Evolutionary conservation across 495 filamentous ascomycete genomes (phyloP).

Genomic region (Sordaria brevicollis): DNA sequence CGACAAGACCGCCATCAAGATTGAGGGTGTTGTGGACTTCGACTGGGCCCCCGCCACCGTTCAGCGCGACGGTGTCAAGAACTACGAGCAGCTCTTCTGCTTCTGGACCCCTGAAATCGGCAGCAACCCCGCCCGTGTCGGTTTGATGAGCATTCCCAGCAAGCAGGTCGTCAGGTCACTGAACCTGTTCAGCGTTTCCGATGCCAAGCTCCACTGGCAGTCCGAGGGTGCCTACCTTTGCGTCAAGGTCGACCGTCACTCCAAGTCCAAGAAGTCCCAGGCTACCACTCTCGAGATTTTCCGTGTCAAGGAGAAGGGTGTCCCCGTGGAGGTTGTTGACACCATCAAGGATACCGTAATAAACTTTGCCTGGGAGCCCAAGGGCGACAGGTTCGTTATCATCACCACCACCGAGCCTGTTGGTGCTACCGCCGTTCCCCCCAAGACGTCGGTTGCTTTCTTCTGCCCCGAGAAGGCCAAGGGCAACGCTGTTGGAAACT

Average conservation of each 20-base stretch:
- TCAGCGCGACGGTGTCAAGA: constrained; percentile 68
- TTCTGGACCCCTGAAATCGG: constrained; percentile 99
- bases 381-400: constrained; percentile 90
- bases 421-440: constrained; percentile 65
- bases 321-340: constrained; percentile 95
- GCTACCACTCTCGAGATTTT: constrained; percentile 98
- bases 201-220: constrained; percentile 97
- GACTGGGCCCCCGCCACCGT: constrained; percentile 87
- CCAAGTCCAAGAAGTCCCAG: constrained; percentile 95
- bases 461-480: constrained; percentile 93
- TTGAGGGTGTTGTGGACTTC: constrained; percentile 94
- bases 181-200: constrained; percentile 94
- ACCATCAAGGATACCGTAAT: constrained; percentile 95
- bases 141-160: constrained; percentile 88
- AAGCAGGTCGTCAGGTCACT: constrained; percentile 88
- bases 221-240: constrained; percentile 87
- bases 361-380: constrained; percentile 98
- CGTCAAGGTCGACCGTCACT: constrained; percentile 97
- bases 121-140: constrained; percentile 95
- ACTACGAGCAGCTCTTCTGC: constrained; percentile 89
- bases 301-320: constrained; percentile 89
- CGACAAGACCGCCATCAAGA: constrained; percentile 81
- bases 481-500: constrained; percentile 68
- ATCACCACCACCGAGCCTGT: constrained; percentile 87
- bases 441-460: constrained; percentile 91